phyloP scores from a whole-genome alignment of 169 alveolate species.

The Eimeria sp. region DNA sequence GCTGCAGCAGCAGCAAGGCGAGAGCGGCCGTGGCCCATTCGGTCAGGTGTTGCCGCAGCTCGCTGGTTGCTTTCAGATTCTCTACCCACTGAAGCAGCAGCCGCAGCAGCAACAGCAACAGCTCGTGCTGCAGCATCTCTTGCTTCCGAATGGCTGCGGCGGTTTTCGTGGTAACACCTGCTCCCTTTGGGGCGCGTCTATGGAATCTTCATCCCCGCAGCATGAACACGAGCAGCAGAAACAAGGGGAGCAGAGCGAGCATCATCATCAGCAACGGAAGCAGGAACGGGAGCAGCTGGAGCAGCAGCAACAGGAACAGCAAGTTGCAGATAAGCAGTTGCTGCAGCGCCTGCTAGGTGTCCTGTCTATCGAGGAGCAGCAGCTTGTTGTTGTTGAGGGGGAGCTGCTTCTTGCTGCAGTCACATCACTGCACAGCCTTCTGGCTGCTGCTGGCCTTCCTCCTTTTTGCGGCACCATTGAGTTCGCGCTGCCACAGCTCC shows the following conservation, averaged over 20 bases:
- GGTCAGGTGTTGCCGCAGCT: slow-evolving; percentile 76
- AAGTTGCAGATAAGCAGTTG: not conserved
- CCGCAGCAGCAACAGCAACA: slow-evolving; percentile 38
- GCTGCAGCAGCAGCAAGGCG: slow-evolving; percentile 57
- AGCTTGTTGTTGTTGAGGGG: slow-evolving; percentile 62
- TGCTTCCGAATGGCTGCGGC: not conserved
- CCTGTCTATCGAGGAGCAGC: slow-evolving; percentile 39
- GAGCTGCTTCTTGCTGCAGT: slow-evolving; percentile 63
- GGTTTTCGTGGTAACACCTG: not conserved
- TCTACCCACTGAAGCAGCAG: slow-evolving; percentile 57
- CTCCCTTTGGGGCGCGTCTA: slow-evolving; percentile 10
- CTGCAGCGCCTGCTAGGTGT: slow-evolving; percentile 17
- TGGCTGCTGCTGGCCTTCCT: slow-evolving; percentile 37
- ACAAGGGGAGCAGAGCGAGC: not conserved
- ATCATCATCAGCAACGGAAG: slow-evolving; percentile 1
- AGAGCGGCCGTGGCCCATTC: slow-evolving; percentile 31
- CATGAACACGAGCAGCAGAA: slow-evolving; percentile 34
- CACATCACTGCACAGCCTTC: slow-evolving; percentile 16
- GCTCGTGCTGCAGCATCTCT: slow-evolving; percentile 43
- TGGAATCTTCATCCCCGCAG: not conserved
- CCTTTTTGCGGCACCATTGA: slow-evolving; percentile 8
- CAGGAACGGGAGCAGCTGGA: not conserved
- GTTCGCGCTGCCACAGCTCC: slow-evolving; percentile 59
- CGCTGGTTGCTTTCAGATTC: slow-evolving; percentile 39
- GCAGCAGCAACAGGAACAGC: not conserved